Evolutionary conservation across 306 rosid species (phyloP), one percentile per base, ranked within the genome.

Genomic region (Acacia acuminata): DNA sequence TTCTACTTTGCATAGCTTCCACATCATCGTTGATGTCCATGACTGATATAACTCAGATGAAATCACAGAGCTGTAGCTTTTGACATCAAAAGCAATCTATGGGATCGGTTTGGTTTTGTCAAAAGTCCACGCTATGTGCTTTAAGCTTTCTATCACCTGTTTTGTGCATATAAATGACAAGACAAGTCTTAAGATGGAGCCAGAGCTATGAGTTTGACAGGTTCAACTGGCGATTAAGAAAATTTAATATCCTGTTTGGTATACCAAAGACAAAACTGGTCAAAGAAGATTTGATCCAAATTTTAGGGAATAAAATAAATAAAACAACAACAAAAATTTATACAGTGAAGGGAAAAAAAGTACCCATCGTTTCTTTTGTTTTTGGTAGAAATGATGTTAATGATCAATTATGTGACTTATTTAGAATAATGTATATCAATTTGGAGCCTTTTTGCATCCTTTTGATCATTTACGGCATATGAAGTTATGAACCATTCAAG

Each of bases 11-110:
- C 22, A 22, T 66, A 22, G 63, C 44, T 43, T 25, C 45, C 11
- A 61, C n/a, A 7, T 76, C 24, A 42, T 75, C 15, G 36, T 38
- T 55, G 51, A 75, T 56, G 14, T 51, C 70, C 79, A 76, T 76
- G 17, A 76, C 38, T 36, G 53, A 55, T n/a, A 55, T 7, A 34
- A 51, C 78, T 53, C 67, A 0, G 45, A 34, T 13, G 42, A 38
- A 38, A 38, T 38, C 42, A 38, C 42, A 38, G 42, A 38, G 8
- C 42, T 38, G 8, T 38, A 38, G 42, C 42, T 38, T 38, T 38
- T 38, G 42, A 38, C 42, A 5, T 38, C 42, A 38, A 38, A 38
- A 38, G 50, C 44, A 27, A 27, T 25, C 68, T 61, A 25, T 11
- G 20, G 17, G 15, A 55, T 45, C 15, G 22, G 8, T 48, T 48